Evolutionary conservation across 345 rosid species (phyloP), one percentile per base, ranked within the genome.

Genomic region (Salix dunnii): DNA sequence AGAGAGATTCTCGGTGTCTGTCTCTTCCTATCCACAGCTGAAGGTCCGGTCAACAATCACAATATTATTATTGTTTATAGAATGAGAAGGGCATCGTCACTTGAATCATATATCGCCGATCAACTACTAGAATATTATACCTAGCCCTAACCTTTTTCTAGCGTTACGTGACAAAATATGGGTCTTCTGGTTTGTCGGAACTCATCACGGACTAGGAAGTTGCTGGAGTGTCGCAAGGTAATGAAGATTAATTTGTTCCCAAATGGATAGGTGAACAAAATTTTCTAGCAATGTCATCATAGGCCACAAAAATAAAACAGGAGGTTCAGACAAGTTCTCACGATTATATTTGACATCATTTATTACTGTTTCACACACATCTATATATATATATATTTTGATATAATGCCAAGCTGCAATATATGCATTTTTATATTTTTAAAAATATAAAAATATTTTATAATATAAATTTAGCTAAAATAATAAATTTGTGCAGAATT

Each of bases 11-110:
- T 36, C 74, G 49, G 43, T 62, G 60, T 14, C 63, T 40, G 75
- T 80, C 27, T 42, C 33, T 70, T 42, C 9, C 67, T 70, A 70
- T 46, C 33, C 36, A 36, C 63, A 71, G 75, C 31, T 6, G 20
- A n/a, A 46, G 38, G 60, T 63, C 48, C 20, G 38, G 79, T 75
- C 77, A 78, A 72, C 48, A 48, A 31, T 43, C 2, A 42, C 79
- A 74, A 67, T 23, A 51, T 17, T 51, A 51, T 5, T 51, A 6
- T 51, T 18, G 58, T 51, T 51, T 51, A 18, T 6, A 51, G 58
- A 51, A 51, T 46, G 51, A 46, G 51, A 46, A 46, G 51, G 51
- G 51, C 51, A 51, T 51, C 58, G 7, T 51, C 2, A 6, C n/a
- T 51, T 20, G n/a, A 7, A 51, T 20, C 2, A 20, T 3, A 51